Percentiles rank a stretch among this genome's conserved stretches.
These are phyloP conservation scores for Populus hybrid DNA, from an alignment of 441 rosid genomes.

Conservation along the genomic window DNA sequence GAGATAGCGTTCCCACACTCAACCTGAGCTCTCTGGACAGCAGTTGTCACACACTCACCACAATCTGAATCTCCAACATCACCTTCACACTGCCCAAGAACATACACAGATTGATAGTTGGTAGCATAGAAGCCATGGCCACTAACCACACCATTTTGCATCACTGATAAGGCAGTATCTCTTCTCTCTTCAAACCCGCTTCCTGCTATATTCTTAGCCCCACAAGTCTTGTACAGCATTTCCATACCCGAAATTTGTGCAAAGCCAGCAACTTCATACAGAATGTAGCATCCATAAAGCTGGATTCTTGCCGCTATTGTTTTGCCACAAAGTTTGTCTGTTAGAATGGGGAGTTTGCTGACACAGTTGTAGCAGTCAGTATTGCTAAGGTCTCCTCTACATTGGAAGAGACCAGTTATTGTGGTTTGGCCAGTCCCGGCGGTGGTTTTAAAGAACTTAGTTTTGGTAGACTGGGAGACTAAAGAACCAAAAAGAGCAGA, in stretches of 20 bases:
- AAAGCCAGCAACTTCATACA: slow-evolving; percentile 83
- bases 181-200: slow-evolving; percentile 87
- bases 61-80: slow-evolving; percentile 96
- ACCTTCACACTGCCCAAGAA: slow-evolving; percentile 94
- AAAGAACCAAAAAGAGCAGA: slow-evolving; percentile 80
- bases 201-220: slow-evolving; percentile 62
- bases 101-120: slow-evolving; percentile 61
- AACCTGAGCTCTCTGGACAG: slow-evolving; percentile 85
- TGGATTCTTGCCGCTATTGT: slow-evolving; percentile 82
- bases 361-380: slow-evolving; percentile 88
- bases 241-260: slow-evolving; percentile 87
- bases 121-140: slow-evolving; percentile 74
- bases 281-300: slow-evolving; percentile 80
- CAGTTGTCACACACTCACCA: slow-evolving; percentile 69
- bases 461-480: slow-evolving; percentile 75
- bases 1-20: slow-evolving; percentile 89
- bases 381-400: slow-evolving; percentile 80
- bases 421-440: slow-evolving; percentile 69
- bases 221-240: slow-evolving; percentile 87
- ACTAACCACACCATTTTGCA: slow-evolving; percentile 66
- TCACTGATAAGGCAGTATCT: slow-evolving; percentile 68
- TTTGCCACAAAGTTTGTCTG: slow-evolving; percentile 72
- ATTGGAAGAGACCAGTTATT: slow-evolving; percentile 88
- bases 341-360: slow-evolving; percentile 76
- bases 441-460: slow-evolving; percentile 81